A percentile compares a stretch with the other conserved stretches of the same genome.
Evolutionary conservation across 2,329 filamentous ascomycete species (phyloP).

Genomic region (Mycosphaerelloides madeirae): DNA sequence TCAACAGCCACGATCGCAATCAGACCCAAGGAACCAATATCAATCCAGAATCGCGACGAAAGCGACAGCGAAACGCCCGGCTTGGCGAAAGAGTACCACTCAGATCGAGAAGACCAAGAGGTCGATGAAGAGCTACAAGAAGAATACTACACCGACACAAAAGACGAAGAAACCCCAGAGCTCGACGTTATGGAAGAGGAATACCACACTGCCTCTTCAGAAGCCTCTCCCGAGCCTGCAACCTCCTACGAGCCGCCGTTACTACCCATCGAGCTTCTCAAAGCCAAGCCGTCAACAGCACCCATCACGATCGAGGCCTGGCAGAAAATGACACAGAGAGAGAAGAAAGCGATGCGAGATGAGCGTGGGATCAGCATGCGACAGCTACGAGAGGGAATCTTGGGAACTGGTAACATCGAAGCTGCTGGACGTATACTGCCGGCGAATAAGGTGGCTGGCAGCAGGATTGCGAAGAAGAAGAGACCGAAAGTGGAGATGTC

Average conservation of each 20-base stretch:
- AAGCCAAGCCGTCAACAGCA: conserved; percentile 1
- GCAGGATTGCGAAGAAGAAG: conserved; percentile 14
- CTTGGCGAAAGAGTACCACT: not conserved
- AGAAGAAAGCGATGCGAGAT: conserved; percentile 7
- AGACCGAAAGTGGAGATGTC: conserved; percentile 6
- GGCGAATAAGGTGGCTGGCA: conserved; percentile 9
- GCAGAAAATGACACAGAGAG: conserved; percentile 1
- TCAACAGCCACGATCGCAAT: too few relatives aligned
- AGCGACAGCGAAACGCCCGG: not conserved
- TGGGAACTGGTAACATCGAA: conserved; percentile 17
- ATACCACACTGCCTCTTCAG: conserved; percentile 5
- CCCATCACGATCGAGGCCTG: not conserved
- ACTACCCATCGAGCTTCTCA: conserved; percentile 3
- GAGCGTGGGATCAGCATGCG: conserved; percentile 6
- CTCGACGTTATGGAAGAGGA: not conserved
- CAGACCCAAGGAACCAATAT: not conserved
- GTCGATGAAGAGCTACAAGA: not conserved
- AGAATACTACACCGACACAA: conserved; percentile 4
- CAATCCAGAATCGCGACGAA: not conserved
- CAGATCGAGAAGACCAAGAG: conserved; percentile 1
- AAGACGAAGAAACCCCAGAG: not conserved
- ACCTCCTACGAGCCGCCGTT: not conserved
- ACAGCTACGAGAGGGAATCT: conserved; percentile 10
- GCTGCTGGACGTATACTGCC: conserved; percentile 14
- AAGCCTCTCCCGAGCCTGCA: not conserved